These are phyloP conservation scores for Spathaspora hagerdaliae DNA, from an alignment of 805 yeast species.

Conservation along the genomic window DNA sequence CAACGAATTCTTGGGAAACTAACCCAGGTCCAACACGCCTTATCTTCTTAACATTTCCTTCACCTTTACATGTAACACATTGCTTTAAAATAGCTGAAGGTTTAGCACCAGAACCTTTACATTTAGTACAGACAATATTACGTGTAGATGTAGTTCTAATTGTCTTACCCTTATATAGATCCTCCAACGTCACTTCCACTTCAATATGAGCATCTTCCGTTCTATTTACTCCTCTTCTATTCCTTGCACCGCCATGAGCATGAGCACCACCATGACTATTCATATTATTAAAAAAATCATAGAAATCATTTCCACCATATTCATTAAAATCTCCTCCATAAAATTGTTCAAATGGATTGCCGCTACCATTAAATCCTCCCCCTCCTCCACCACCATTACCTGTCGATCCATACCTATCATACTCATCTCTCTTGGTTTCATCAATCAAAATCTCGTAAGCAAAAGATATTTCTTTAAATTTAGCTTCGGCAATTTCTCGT, in stretches of 20 bases:
- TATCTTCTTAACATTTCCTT: slow-evolving; percentile 58
- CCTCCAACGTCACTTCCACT: slow-evolving; percentile 64
- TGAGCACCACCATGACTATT: slow-evolving; percentile 13
- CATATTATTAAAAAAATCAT: slow-evolving; percentile 57
- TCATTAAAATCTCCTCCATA: slow-evolving; percentile 39
- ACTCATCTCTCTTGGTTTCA: slow-evolving; percentile 54
- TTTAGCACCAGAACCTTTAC: slow-evolving; percentile 76
- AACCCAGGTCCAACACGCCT: slow-evolving; percentile 72
- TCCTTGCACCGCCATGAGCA: slow-evolving; percentile 10
- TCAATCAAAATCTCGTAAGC: slow-evolving; percentile 85
- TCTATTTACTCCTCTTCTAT: slow-evolving; percentile 21
- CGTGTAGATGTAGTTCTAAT: slow-evolving; percentile 71
- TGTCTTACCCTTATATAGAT: slow-evolving; percentile 75
- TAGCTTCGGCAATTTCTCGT: slow-evolving; percentile 66
- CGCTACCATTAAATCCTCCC: slow-evolving; percentile 15
- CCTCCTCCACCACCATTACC: slow-evolving; percentile 17
- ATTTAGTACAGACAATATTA: slow-evolving; percentile 64
- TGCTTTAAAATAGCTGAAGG: slow-evolving; percentile 48
- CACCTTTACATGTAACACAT: slow-evolving; percentile 72
- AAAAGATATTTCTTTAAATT: slow-evolving; percentile 77
- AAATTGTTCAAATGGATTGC: slow-evolving; percentile 37
- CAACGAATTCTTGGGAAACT: slow-evolving; percentile 56
- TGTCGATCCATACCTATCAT: slow-evolving; percentile 53
- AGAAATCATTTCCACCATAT: slow-evolving; percentile 72
- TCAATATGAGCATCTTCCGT: slow-evolving; percentile 70